Conservation (phyloP, 305 asterid genomes). For the Fraxinus velutina region DNA sequence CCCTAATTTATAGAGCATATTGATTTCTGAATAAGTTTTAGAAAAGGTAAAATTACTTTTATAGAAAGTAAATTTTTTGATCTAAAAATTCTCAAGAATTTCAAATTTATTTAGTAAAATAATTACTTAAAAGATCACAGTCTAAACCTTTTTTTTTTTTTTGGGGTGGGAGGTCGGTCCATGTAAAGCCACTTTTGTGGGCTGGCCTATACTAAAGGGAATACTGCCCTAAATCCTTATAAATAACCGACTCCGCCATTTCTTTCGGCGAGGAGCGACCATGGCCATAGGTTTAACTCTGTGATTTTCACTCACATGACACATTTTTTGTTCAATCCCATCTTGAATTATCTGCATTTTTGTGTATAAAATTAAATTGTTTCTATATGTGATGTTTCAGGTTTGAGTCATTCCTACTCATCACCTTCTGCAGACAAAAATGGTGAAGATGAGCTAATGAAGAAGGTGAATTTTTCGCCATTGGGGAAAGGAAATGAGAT, state of each 20-base stretch:
- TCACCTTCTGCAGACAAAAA: neutral
- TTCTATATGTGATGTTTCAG: neutral
- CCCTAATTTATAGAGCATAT: no score
- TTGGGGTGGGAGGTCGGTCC: no score
- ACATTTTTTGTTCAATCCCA: neutral
- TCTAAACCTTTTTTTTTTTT: no score
- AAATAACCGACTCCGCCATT: neutral
- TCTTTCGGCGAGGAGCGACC: neutral
- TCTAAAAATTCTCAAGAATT: neutral
- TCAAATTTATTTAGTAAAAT: neutral
- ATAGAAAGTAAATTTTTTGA: no score
- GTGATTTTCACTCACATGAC: neutral
- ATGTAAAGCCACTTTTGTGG: no score
- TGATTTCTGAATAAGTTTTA: no score
- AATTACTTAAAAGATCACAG: neutral
- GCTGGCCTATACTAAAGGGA: neutral
- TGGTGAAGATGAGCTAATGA: neutral
- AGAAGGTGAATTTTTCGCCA: slow-evolving; percentile 62
- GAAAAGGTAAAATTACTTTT: no score
- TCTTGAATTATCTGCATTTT: neutral
- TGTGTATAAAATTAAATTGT: neutral
- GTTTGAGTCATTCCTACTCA: neutral
- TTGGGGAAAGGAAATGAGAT: slow-evolving; percentile 23
- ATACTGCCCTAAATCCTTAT: neutral
- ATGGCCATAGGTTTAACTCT: neutral